Conservation (phyloP, 768 basidiomycete species). For the Pilatotrama ljubarskyi region DNA sequence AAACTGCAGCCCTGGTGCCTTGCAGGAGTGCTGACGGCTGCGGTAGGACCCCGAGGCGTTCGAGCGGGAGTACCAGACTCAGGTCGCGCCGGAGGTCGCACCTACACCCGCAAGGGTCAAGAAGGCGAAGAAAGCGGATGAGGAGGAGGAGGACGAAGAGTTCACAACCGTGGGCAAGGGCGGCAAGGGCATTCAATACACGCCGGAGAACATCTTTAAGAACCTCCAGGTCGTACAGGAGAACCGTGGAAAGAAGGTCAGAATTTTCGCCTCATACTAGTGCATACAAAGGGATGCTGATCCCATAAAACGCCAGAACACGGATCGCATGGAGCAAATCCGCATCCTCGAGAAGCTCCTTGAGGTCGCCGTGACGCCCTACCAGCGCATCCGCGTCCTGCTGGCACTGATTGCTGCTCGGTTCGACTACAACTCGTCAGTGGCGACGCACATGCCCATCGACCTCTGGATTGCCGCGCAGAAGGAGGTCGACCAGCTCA, state of each 20-base stretch:
- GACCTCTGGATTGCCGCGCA: slow-evolving; percentile 90
- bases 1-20: background rate
- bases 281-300: background rate
- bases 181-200: slow-evolving; percentile 79
- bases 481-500: slow-evolving; percentile 83
- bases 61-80: slow-evolving; percentile 67
- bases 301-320: slow-evolving; percentile 66
- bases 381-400: slow-evolving; percentile 92
- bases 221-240: slow-evolving; percentile 89
- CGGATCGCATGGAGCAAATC: slow-evolving; percentile 93
- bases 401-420: slow-evolving; percentile 92
- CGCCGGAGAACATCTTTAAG: slow-evolving; percentile 88
- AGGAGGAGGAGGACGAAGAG: slow-evolving; percentile 51
- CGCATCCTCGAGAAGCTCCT: slow-evolving; percentile 85
- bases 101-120: slow-evolving; percentile 37
- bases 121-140: slow-evolving; percentile 39
- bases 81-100: slow-evolving; percentile 48
- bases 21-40: background rate
- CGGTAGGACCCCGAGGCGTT: slow-evolving; percentile 85
- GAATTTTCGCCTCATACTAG: slow-evolving; percentile 15
- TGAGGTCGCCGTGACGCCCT: slow-evolving; percentile 81
- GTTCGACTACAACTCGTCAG: slow-evolving; percentile 94
- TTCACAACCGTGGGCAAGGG: slow-evolving; percentile 93
- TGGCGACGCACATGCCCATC: slow-evolving; percentile 84
- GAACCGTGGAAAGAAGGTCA: slow-evolving; percentile 92